These are phyloP conservation scores for Clarireedia sp. DNA, from an alignment of 2,329 filamentous ascomycete species.

Conservation along the genomic window DNA sequence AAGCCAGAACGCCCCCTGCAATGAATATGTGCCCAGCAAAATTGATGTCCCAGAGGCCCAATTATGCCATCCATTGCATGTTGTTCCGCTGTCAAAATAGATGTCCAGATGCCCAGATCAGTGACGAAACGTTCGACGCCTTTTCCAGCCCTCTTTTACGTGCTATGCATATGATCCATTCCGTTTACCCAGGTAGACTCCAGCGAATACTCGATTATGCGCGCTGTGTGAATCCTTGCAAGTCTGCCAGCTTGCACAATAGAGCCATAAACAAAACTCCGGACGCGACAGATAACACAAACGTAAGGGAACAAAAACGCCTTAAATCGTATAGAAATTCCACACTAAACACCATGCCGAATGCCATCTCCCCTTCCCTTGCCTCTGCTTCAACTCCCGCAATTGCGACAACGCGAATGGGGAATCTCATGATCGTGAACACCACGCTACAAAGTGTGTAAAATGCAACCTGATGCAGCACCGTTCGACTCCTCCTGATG, in stretches of 20 bases:
- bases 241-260: conserved; percentile 27
- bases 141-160: conserved; percentile 26
- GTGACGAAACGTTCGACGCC: conserved; percentile 18
- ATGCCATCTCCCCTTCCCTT: conserved; percentile 24
- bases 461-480: conserved; percentile 26
- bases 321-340: conserved; percentile 10
- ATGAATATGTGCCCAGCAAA: conserved; percentile 14
- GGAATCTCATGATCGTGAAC: conserved; percentile 30
- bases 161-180: conserved; percentile 22
- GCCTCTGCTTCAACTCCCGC: conserved; percentile 26
- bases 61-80: conserved; percentile 7
- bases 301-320: conserved; percentile 15
- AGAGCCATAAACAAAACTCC: conserved; percentile 21
- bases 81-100: not conserved
- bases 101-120: conserved; percentile 17
- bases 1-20: conserved; percentile 12
- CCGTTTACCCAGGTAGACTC: conserved; percentile 16
- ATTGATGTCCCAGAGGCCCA: conserved; percentile 3
- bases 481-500: conserved; percentile 22
- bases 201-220: conserved; percentile 21
- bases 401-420: conserved; percentile 28
- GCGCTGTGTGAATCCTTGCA: conserved; percentile 13
- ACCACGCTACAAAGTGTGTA: conserved; percentile 26
- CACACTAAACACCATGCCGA: conserved; percentile 21
- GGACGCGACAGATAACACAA: conserved; percentile 24